These are phyloP conservation scores for Aspergillus phoenicis DNA, from an alignment of 2,329 filamentous ascomycete species.

Conservation along the genomic window DNA sequence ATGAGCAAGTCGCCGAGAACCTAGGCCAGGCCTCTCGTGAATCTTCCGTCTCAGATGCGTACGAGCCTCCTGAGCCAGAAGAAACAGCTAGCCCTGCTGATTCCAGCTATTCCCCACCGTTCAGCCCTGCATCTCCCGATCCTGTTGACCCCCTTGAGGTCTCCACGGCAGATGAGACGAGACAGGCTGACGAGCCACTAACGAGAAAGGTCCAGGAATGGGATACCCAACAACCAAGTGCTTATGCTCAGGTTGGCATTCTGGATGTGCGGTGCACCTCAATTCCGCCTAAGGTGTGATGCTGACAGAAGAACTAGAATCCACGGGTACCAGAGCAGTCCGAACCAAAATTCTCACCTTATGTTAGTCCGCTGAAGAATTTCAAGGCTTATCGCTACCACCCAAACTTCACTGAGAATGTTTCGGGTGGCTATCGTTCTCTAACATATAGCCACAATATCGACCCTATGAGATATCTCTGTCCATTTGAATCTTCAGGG, in stretches of 20 bases:
- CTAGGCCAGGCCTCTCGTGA: slow-evolving; percentile 28
- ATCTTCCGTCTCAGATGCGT: slow-evolving; percentile 52
- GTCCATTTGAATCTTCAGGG: slow-evolving; percentile 71
- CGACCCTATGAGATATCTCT: slow-evolving; percentile 72
- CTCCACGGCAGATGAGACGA: slow-evolving; percentile 21
- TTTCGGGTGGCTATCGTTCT: slow-evolving; percentile 79
- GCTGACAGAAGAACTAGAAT: slow-evolving; percentile 36
- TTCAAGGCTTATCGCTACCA: slow-evolving; percentile 93
- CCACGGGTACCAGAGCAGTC: slow-evolving; percentile 21
- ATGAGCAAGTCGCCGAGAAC: slow-evolving; percentile 16
- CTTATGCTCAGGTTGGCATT: slow-evolving; percentile 30
- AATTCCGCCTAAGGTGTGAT: slow-evolving; percentile 17
- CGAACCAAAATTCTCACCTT: slow-evolving; percentile 59
- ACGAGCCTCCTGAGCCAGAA: slow-evolving; percentile 57
- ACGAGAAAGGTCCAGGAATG: slow-evolving; percentile 34
- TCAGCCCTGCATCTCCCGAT: slow-evolving; percentile 45
- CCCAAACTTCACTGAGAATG: slow-evolving; percentile 68
- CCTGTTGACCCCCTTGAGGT: slow-evolving; percentile 30
- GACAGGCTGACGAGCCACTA: slow-evolving; percentile 34
- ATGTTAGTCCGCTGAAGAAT: slow-evolving; percentile 77
- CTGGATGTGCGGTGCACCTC: slow-evolving; percentile 36
- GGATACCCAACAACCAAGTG: slow-evolving; percentile 23
- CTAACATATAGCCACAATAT: slow-evolving; percentile 93
- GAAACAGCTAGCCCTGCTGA: slow-evolving; percentile 28
- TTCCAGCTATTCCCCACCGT: slow-evolving; percentile 44